Percentiles rank a stretch among this genome's conserved stretches.
Evolutionary conservation across 2,329 filamentous ascomycete genomes (phyloP).

Genomic region (Torrubiella hemipterigena): DNA sequence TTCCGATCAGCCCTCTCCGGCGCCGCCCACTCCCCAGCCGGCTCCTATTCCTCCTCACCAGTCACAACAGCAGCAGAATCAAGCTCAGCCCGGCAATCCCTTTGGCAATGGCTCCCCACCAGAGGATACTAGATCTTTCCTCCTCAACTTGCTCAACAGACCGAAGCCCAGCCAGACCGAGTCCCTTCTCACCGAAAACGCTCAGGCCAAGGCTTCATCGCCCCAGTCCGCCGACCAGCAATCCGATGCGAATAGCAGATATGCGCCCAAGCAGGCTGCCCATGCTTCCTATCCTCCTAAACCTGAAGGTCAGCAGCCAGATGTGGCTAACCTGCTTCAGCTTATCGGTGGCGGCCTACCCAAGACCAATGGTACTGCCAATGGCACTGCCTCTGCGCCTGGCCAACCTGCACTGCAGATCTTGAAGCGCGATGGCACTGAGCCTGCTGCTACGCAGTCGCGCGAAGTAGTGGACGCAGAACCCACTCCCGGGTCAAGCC

Average conservation of each 20-base stretch:
- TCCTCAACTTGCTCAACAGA: constrained; percentile 76
- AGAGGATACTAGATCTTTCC: constrained; percentile 68
- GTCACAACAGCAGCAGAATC: no score
- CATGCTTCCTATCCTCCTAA: constrained; percentile 6
- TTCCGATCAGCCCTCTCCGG: constrained; percentile 34
- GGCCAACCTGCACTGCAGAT: constrained; percentile 31
- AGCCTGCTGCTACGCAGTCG: constrained; percentile 23
- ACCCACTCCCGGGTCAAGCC: constrained; percentile 24
- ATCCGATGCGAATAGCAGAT: constrained; percentile 8
- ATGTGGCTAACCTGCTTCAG: constrained; percentile 23
- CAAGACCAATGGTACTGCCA: constrained; percentile 28
- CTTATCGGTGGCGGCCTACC: constrained; percentile 24
- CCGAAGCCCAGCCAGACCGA: constrained; percentile 55
- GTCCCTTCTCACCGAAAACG: constrained; percentile 17
- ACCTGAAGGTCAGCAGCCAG: constrained; percentile 25
- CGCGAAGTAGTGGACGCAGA: constrained; percentile 30
- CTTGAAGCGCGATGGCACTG: constrained; percentile 34
- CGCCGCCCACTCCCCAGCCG: constrained; percentile 15
- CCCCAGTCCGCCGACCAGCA: constrained; percentile 24
- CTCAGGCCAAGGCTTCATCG: constrained; percentile 25
- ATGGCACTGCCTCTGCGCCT: constrained; percentile 11
- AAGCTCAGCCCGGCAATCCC: no score
- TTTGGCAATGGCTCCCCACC: constrained; percentile 41
- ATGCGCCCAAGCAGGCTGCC: constrained; percentile 1
- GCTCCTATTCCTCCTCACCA: constrained; percentile 13